These are phyloP conservation scores for Detonula confervacea DNA, from an alignment of 352 stramenopile genomes.

Conservation along the genomic window DNA sequence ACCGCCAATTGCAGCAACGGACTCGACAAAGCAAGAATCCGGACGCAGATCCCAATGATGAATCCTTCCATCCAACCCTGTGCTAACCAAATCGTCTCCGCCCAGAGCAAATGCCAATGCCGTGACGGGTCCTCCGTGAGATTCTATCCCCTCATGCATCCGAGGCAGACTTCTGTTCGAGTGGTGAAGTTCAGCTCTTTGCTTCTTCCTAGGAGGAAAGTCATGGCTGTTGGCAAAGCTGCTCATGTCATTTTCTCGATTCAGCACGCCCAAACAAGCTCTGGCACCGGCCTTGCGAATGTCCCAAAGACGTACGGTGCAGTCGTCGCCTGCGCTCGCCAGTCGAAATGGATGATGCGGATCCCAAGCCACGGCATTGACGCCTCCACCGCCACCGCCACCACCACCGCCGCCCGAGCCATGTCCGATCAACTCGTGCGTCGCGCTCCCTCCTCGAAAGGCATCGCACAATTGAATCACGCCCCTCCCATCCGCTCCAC, in stretches of 20 bases:
- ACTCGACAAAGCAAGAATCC: constrained; percentile 38
- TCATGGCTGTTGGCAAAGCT: neutral
- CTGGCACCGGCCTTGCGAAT: constrained; percentile 62
- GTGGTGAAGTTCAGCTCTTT: neutral
- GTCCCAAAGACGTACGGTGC: constrained; percentile 60
- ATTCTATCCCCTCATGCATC: constrained; percentile 32
- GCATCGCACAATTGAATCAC: constrained; percentile 75
- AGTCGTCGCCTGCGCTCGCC: constrained; percentile 49
- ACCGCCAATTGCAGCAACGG: constrained; percentile 21
- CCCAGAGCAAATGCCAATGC: constrained; percentile 61
- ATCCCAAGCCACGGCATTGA: constrained; percentile 66
- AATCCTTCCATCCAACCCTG: constrained; percentile 58
- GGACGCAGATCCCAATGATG: constrained; percentile 75
- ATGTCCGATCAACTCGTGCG: constrained; percentile 75
- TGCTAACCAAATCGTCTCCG: constrained; percentile 66
- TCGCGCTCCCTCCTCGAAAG: constrained; percentile 62
- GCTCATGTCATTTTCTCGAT: constrained; percentile 41
- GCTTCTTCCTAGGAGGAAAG: neutral
- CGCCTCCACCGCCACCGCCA: constrained; percentile 32
- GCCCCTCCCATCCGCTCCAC: constrained; percentile 17
- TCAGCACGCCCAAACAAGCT: constrained; percentile 65
- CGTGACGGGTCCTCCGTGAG: constrained; percentile 54
- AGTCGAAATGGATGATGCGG: constrained; percentile 49
- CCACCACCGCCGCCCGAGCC: constrained; percentile 1
- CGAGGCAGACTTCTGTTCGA: neutral